A percentile compares a stretch with the other conserved stretches of the same genome.
Evolutionary conservation across 2,329 filamentous ascomycete genomes (phyloP).

Genomic region (Mycocentrospora acerina): DNA sequence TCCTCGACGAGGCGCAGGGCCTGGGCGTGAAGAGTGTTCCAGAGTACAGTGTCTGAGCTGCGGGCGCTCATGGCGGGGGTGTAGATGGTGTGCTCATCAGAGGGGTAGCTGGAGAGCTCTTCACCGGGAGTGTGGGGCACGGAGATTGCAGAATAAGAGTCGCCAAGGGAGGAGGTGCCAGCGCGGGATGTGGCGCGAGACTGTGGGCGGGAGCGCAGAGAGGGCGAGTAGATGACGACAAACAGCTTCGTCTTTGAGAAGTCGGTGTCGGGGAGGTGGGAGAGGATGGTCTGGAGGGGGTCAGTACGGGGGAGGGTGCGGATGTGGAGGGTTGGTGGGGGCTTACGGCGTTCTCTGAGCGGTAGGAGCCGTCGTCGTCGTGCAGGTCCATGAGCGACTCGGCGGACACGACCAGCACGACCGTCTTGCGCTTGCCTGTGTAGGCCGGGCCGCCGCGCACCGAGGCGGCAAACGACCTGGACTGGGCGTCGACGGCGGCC

Average conservation of each 20-base stretch:
- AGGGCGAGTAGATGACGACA: slow-evolving; percentile 84
- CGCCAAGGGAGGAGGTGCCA: slow-evolving; percentile 64
- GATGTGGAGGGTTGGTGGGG: background rate
- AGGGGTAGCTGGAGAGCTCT: slow-evolving; percentile 51
- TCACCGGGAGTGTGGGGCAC: slow-evolving; percentile 66
- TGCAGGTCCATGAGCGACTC: slow-evolving; percentile 61
- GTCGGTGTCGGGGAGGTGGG: slow-evolving; percentile 80
- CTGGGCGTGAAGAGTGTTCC: slow-evolving; percentile 78
- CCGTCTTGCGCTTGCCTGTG: slow-evolving; percentile 60
- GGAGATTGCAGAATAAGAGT: slow-evolving; percentile 86
- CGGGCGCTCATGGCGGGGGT: slow-evolving; percentile 39
- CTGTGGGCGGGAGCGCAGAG: slow-evolving; percentile 65
- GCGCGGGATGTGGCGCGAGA: slow-evolving; percentile 32
- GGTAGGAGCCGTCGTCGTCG: slow-evolving; percentile 58
- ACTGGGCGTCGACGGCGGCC: slow-evolving; percentile 34
- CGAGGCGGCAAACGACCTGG: slow-evolving; percentile 34
- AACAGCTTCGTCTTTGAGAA: slow-evolving; percentile 75
- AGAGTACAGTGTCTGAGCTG: slow-evolving; percentile 55
- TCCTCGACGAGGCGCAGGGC: slow-evolving; percentile 78
- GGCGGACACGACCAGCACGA: slow-evolving; percentile 87
- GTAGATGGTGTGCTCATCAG: slow-evolving; percentile 44
- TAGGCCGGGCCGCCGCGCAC: slow-evolving; percentile 24
- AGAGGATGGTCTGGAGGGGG: slow-evolving; percentile 64
- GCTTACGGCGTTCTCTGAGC: slow-evolving; percentile 79
- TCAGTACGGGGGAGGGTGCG: slow-evolving; percentile 5